Conservation (phyloP, 768 basidiomycete genomes). For the Stropharia rugosoannulata region DNA sequence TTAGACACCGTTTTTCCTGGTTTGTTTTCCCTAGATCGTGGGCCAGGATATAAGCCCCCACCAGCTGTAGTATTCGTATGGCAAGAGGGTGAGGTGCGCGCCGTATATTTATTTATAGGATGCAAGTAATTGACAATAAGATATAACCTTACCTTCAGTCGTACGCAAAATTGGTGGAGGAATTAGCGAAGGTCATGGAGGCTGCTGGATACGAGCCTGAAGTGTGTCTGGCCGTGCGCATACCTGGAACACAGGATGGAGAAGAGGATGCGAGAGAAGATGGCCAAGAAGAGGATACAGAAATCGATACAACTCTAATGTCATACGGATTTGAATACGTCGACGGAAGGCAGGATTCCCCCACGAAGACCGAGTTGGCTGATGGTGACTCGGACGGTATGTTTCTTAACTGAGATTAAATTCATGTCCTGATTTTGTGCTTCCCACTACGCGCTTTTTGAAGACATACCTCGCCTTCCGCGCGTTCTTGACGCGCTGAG, state of each 20-base stretch:
- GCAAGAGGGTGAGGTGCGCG: constrained; percentile 60
- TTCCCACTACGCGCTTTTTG: neutral
- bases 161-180: constrained; percentile 55
- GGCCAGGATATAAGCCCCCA: constrained; percentile 5
- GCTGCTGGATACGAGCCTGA: constrained; percentile 56
- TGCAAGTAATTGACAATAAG: neutral
- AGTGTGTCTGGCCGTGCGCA: constrained; percentile 66
- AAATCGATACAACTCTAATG: constrained; percentile 66
- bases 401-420: neutral
- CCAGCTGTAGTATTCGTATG: constrained; percentile 80
- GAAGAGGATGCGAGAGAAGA: neutral
- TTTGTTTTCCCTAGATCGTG: constrained; percentile 27
- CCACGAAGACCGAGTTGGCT: constrained; percentile 1
- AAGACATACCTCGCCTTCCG: constrained; percentile 54
- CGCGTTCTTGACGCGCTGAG: constrained; percentile 78
- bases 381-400: constrained; percentile 21
- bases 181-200: constrained; percentile 44
- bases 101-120: neutral
- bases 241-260: constrained; percentile 26
- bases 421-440: neutral
- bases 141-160: constrained; percentile 33
- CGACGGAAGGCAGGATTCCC: constrained; percentile 42
- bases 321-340: constrained; percentile 78
- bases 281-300: constrained; percentile 21
- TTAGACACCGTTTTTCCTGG: constrained; percentile 29